phyloP scores from a whole-genome alignment of 2,329 filamentous ascomycete genomes.

The Monosporascus sp. region DNA sequence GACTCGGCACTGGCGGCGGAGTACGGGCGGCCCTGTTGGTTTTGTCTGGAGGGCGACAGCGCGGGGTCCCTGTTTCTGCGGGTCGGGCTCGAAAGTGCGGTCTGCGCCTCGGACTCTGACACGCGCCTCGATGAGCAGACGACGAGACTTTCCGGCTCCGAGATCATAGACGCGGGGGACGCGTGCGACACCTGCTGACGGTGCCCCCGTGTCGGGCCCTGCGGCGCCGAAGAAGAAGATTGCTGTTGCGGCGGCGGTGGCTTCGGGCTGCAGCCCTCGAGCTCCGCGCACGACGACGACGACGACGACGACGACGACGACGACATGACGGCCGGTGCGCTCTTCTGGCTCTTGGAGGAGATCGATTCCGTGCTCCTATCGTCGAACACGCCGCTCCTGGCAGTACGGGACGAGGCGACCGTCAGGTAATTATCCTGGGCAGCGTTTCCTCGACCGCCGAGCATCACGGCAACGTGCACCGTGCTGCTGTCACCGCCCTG shows the following conservation, averaged over 20 bases:
- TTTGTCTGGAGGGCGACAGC: background rate
- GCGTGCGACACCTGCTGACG: constrained; percentile 26
- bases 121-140: constrained; percentile 24
- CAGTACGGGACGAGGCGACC: background rate
- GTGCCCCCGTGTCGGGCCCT: constrained; percentile 13
- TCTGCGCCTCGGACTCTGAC: constrained; percentile 29
- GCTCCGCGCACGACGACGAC: constrained; percentile 10
- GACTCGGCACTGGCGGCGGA: constrained; percentile 38
- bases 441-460: background rate
- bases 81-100: constrained; percentile 39
- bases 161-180: constrained; percentile 27
- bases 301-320: background rate
- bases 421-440: background rate
- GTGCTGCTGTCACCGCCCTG: background rate
- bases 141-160: constrained; percentile 37
- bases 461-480: background rate
- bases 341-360: constrained; percentile 24
- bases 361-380: constrained; percentile 18
- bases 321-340: constrained; percentile 18
- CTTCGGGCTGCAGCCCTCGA: constrained; percentile 14
- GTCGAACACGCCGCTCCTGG: background rate
- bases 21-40: constrained; percentile 11
- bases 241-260: background rate
- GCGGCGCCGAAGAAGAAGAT: background rate
- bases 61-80: constrained; percentile 16